A percentile compares a stretch with the other conserved stretches of the same genome.
These are phyloP conservation scores for Suillus spraguei DNA, from an alignment of 768 basidiomycete genomes.

Conservation along the genomic window DNA sequence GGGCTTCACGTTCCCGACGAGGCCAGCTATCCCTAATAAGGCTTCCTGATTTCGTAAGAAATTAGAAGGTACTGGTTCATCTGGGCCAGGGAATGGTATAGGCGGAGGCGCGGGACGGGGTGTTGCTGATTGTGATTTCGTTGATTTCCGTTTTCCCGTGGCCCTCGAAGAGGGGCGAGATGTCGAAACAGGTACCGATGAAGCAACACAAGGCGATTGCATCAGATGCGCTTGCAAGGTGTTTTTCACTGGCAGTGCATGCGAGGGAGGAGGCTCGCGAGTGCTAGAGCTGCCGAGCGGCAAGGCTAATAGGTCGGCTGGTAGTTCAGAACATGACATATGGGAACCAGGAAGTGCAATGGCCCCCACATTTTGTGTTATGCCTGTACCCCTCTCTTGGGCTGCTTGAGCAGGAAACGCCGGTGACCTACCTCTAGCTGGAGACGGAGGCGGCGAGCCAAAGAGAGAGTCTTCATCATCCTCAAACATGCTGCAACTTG, in stretches of 20 bases:
- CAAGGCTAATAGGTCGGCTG: slow-evolving; percentile 78
- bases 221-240: neutral
- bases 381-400: slow-evolving; percentile 19
- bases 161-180: slow-evolving; percentile 18
- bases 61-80: slow-evolving; percentile 62
- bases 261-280: slow-evolving; percentile 37
- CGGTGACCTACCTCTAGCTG: slow-evolving; percentile 75
- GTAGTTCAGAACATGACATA: slow-evolving; percentile 78
- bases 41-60: slow-evolving; percentile 76
- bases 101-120: slow-evolving; percentile 54
- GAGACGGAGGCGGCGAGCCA: slow-evolving; percentile 75
- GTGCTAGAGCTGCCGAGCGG: slow-evolving; percentile 46
- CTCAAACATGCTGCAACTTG: slow-evolving; percentile 22
- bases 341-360: slow-evolving; percentile 98
- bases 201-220: slow-evolving; percentile 3
- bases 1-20: slow-evolving; percentile 68
- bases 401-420: slow-evolving; percentile 49
- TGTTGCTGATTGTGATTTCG: slow-evolving; percentile 41
- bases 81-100: slow-evolving; percentile 64
- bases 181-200: slow-evolving; percentile 4
- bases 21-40: slow-evolving; percentile 70
- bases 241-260: slow-evolving; percentile 7
- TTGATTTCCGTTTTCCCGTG: slow-evolving; percentile 36
- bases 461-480: slow-evolving; percentile 77
- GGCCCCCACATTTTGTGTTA: slow-evolving; percentile 91